A percentile compares a stretch with the other conserved stretches of the same genome.
phyloP scores from a whole-genome alignment of 78 protist genomes.

The Isochrysis galbana region DNA sequence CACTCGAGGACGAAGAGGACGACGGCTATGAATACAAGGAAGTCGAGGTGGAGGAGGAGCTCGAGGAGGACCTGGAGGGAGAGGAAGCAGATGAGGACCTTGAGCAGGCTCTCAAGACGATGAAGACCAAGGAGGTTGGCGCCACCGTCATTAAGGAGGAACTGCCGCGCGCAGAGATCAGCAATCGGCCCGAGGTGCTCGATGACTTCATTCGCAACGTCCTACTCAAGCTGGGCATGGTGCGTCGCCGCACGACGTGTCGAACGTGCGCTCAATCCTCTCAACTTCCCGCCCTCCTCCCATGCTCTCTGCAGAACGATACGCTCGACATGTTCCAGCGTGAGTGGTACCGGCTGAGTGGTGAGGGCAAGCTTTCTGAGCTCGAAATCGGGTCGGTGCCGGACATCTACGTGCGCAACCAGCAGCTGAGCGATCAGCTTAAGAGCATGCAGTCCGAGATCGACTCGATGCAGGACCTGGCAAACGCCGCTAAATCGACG shows the following conservation, averaged over 20 bases:
- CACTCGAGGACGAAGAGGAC: neutral
- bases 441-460: constrained; percentile 44
- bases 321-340: constrained; percentile 25
- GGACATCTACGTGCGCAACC: constrained; percentile 71
- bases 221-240: constrained; percentile 37
- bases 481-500: constrained; percentile 52
- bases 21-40: neutral
- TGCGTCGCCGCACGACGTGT: no score
- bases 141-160: neutral
- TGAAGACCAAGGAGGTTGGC: neutral
- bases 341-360: constrained; percentile 74
- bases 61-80: neutral
- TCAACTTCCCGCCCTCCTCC: neutral
- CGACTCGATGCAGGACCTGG: constrained; percentile 25
- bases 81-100: neutral
- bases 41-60: neutral
- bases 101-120: neutral
- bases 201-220: constrained; percentile 84
- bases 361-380: constrained; percentile 35
- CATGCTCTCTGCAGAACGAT: neutral
- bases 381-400: constrained; percentile 58
- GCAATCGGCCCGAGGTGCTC: constrained; percentile 55
- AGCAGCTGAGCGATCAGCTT: constrained; percentile 36
- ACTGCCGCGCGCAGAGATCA: neutral
- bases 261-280: neutral